These are phyloP conservation scores for Termitomyces titanicus DNA, from an alignment of 768 basidiomycete species.

Conservation along the genomic window DNA sequence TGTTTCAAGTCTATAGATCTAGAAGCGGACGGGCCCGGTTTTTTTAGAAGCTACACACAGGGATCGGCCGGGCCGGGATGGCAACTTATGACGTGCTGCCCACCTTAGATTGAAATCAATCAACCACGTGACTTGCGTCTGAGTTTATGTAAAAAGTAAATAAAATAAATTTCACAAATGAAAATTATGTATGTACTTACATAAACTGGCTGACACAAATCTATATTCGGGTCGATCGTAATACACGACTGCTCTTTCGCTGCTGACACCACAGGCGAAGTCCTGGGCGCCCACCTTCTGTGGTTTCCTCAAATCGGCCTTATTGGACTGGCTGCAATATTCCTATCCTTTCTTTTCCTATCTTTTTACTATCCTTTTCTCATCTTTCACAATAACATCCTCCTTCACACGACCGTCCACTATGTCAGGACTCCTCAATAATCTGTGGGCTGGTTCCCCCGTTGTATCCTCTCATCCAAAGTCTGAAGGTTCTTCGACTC, in stretches of 20 bases:
- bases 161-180: too few relatives aligned
- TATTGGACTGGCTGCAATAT: background rate
- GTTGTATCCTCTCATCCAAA: slow-evolving; percentile 5
- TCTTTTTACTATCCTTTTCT: background rate
- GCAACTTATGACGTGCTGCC: too few relatives aligned
- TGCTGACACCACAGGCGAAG: background rate
- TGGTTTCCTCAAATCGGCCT: background rate
- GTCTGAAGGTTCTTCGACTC: slow-evolving; percentile 10
- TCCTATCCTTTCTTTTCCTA: background rate
- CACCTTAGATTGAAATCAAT: too few relatives aligned
- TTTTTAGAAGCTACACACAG: too few relatives aligned
- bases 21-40: too few relatives aligned
- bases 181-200: background rate
- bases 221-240: background rate
- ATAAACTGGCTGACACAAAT: background rate
- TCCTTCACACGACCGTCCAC: background rate
- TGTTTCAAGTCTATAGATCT: background rate
- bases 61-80: too few relatives aligned
- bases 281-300: background rate
- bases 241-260: too few relatives aligned
- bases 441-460: slow-evolving; percentile 18
- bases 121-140: too few relatives aligned
- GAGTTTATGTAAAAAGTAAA: too few relatives aligned
- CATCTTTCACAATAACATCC: background rate
- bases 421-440: slow-evolving; percentile 15